These are phyloP conservation scores for Dalbergia cultrata DNA, from an alignment of 306 rosid genomes.

Conservation along the genomic window DNA sequence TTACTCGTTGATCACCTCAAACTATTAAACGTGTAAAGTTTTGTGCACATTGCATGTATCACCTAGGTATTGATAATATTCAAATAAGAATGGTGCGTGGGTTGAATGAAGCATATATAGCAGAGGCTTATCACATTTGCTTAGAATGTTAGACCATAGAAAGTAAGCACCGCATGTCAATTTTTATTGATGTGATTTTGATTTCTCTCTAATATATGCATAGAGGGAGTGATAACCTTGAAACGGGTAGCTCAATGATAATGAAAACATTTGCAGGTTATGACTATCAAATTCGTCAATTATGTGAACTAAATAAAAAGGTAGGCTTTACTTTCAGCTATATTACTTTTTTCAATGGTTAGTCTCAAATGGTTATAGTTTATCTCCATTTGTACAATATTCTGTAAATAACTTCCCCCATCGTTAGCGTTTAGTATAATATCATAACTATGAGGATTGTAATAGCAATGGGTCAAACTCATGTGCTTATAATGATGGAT, in stretches of 20 bases:
- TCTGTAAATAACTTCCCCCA: conserved; percentile 7
- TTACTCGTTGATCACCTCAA: conserved; percentile 23
- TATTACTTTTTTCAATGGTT: neutral
- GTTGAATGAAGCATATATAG: neutral
- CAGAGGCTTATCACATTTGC: neutral
- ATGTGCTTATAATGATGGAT: neutral
- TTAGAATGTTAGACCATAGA: neutral
- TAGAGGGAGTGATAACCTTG: neutral
- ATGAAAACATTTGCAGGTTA: neutral
- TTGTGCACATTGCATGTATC: conserved; percentile 34
- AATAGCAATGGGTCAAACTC: neutral
- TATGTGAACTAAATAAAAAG: neutral
- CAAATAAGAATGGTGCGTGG: conserved; percentile 1
- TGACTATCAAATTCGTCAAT: neutral
- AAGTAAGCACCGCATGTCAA: neutral
- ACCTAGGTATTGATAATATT: conserved; percentile 21
- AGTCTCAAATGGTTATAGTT: neutral
- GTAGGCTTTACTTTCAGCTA: neutral
- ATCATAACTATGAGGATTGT: neutral
- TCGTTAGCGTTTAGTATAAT: neutral
- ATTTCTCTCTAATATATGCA: neutral
- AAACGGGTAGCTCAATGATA: neutral
- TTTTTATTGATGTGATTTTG: neutral
- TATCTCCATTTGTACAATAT: neutral
- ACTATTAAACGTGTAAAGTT: conserved; percentile 44